A percentile compares a stretch with the other conserved stretches of the same genome.
These are phyloP conservation scores for Termitomyces bulborhizus DNA, from an alignment of 768 basidiomycete genomes.

Conservation along the genomic window DNA sequence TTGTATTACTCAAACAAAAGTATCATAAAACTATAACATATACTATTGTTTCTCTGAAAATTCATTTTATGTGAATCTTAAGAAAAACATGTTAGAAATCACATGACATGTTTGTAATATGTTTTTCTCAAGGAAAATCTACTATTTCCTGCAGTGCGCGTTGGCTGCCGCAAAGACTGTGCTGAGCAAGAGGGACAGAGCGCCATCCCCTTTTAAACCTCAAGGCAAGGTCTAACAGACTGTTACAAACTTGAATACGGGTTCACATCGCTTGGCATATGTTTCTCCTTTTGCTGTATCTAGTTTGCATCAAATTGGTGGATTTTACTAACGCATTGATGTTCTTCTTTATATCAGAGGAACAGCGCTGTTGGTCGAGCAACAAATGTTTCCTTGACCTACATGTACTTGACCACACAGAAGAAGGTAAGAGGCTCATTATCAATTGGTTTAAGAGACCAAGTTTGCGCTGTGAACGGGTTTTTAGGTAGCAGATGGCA, in stretches of 20 bases:
- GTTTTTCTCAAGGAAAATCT: too few species aligned
- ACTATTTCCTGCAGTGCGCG: too few species aligned
- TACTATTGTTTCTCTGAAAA: too few species aligned
- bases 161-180: not conserved
- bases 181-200: constrained; percentile 12
- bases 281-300: not conserved
- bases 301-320: not conserved
- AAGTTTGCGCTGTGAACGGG: not conserved
- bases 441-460: not conserved
- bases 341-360: not conserved
- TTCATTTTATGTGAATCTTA: too few species aligned
- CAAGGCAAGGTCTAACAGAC: not conserved
- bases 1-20: too few species aligned
- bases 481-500: not conserved
- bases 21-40: too few species aligned
- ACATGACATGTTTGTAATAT: too few species aligned
- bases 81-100: too few species aligned
- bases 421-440: constrained; percentile 3
- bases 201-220: constrained; percentile 2
- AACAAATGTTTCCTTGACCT: not conserved
- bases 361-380: not conserved
- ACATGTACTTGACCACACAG: not conserved
- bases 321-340: not conserved
- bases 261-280: constrained; percentile 9
- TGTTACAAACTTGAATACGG: not conserved